A percentile compares a stretch with the other conserved stretches of the same genome.
These are phyloP conservation scores for Nakaseomyces nivariensis DNA, from an alignment of 1,139 yeast genomes.

Conservation along the genomic window DNA sequence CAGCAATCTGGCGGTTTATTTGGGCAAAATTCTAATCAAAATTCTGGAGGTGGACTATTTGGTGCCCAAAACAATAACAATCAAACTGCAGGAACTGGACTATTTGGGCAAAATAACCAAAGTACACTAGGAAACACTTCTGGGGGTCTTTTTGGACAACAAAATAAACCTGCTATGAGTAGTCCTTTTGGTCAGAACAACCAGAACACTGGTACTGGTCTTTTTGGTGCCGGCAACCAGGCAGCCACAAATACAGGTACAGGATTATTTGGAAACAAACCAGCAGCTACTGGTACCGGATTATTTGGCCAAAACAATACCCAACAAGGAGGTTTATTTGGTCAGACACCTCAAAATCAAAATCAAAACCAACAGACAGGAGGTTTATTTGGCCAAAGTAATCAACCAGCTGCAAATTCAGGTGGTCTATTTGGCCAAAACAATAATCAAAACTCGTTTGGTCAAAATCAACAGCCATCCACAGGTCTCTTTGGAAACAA, in stretches of 20 bases:
- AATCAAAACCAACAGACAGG: conserved; percentile 24
- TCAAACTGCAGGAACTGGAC: background rate
- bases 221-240: conserved; percentile 23
- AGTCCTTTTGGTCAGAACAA: conserved; percentile 22
- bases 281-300: conserved; percentile 17
- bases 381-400: conserved; percentile 7
- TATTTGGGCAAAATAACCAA: conserved; percentile 7
- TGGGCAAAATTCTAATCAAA: conserved; percentile 20
- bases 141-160: conserved; percentile 28
- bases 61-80: conserved; percentile 21
- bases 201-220: conserved; percentile 18
- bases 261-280: conserved; percentile 32
- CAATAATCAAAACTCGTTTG: conserved; percentile 9
- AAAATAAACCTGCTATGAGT: conserved; percentile 6
- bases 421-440: conserved; percentile 29
- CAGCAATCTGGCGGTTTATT: conserved; percentile 27
- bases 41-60: conserved; percentile 16
- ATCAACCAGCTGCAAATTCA: conserved; percentile 7
- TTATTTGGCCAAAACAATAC: conserved; percentile 24
- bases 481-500: conserved; percentile 29
- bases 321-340: conserved; percentile 8
- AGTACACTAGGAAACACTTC: conserved; percentile 19
- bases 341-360: conserved; percentile 27
- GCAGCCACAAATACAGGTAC: conserved; percentile 9
- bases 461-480: conserved; percentile 7